These are phyloP conservation scores for Casaregolazyma lundiana DNA, from an alignment of 1,139 yeast genomes.

Conservation along the genomic window DNA sequence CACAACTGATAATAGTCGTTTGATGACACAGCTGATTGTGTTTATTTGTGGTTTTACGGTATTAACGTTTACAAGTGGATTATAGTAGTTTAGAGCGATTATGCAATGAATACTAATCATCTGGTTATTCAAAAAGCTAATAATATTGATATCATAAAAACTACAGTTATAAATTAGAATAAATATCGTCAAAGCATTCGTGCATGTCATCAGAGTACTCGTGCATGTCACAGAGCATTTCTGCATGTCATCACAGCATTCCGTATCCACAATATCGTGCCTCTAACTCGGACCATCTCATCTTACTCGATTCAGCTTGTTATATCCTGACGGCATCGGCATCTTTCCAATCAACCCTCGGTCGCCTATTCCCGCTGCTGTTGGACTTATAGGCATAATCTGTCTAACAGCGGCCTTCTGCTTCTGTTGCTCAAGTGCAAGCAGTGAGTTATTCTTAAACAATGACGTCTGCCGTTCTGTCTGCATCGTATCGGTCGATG, in stretches of 20 bases:
- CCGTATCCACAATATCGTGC: no score
- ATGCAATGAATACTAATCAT: no score
- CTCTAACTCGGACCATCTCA: no score
- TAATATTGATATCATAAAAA: no score
- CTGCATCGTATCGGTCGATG: background rate
- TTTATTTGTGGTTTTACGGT: background rate
- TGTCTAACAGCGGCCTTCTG: conserved; percentile 2
- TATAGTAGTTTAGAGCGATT: no score
- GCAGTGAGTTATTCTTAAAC: conserved; percentile 18
- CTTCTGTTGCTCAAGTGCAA: conserved; percentile 12
- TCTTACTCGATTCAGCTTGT: background rate
- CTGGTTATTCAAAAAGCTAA: no score
- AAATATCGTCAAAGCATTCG: background rate
- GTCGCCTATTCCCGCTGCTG: background rate
- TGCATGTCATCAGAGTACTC: no score
- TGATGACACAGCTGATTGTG: background rate
- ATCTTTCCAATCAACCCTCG: conserved; percentile 6
- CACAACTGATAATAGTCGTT: conserved; percentile 2
- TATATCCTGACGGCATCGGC: background rate
- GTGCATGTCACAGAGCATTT: no score
- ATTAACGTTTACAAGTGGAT: background rate
- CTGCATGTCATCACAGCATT: no score
- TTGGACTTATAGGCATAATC: conserved; percentile 7
- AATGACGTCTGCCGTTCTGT: conserved; percentile 2
- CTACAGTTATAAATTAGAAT: background rate